These are phyloP conservation scores for Pyropia yezoensis DNA, from an alignment of 23 red algal genomes.

Conservation along the genomic window DNA sequence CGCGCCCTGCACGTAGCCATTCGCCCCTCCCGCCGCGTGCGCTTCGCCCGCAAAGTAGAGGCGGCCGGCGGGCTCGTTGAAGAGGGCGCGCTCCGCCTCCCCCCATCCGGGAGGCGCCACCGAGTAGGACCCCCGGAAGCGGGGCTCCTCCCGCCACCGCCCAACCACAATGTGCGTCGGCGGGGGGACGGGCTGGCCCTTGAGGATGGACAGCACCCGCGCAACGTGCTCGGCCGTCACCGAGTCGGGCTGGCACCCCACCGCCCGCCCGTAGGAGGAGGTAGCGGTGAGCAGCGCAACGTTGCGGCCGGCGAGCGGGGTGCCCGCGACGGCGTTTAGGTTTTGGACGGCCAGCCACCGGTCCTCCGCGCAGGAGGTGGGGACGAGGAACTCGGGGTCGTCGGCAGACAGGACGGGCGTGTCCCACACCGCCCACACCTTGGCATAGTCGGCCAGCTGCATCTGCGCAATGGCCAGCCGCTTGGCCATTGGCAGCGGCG, in stretches of 20 bases:
- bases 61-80: constrained; percentile 7
- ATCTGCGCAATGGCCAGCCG: constrained; percentile 24
- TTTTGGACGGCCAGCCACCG: constrained; percentile 21
- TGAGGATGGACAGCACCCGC: not conserved
- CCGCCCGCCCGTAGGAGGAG: constrained; percentile 9
- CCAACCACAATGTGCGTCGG: not conserved
- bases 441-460: constrained; percentile 30
- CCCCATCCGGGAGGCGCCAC: not conserved
- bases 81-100: constrained; percentile 1
- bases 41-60: constrained; percentile 36
- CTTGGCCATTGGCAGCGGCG: not conserved
- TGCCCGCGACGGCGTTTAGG: constrained; percentile 13
- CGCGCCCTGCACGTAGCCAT: constrained; percentile 34
- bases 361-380: constrained; percentile 10
- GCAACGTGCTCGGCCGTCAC: not conserved
- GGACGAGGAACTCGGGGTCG: constrained; percentile 17
- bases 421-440: constrained; percentile 27
- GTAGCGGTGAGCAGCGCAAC: constrained; percentile 15
- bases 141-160: constrained; percentile 5
- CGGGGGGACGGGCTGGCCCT: not conserved
- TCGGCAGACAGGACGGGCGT: constrained; percentile 14
- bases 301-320: constrained; percentile 6
- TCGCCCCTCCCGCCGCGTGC: constrained; percentile 5
- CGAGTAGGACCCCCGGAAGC: constrained; percentile 17
- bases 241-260: not conserved